These are phyloP conservation scores for Aureobasidium melanogenum DNA, from an alignment of 2,329 filamentous ascomycete genomes.

Conservation along the genomic window DNA sequence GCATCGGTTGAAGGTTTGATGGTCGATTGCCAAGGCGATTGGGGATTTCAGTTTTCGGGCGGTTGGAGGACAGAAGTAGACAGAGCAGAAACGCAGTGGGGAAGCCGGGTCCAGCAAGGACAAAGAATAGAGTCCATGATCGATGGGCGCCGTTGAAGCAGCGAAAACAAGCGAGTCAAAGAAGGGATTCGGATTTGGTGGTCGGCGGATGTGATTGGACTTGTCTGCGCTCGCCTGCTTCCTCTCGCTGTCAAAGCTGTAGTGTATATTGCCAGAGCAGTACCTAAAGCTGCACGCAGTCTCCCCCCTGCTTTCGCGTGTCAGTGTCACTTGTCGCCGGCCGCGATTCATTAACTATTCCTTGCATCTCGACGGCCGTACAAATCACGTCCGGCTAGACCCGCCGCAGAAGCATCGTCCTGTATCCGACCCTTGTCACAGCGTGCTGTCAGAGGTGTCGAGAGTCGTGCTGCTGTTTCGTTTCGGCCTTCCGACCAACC, in stretches of 20 bases:
- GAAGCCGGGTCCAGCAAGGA: not conserved
- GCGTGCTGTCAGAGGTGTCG: conserved; percentile 1
- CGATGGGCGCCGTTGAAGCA: not conserved
- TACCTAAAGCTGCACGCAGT: conserved; percentile 1
- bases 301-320: conserved; percentile 5
- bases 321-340: conserved; percentile 8
- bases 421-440: not conserved
- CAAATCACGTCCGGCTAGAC: conserved; percentile 4
- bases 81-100: not conserved
- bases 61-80: not conserved
- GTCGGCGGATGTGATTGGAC: not conserved
- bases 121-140: not conserved
- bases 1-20: conserved; percentile 7
- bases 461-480: not conserved
- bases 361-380: conserved; percentile 6
- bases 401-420: not conserved
- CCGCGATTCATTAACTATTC: conserved; percentile 5
- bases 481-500: conserved; percentile 1
- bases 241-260: not conserved
- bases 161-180: conserved; percentile 7
- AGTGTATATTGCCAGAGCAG: not conserved
- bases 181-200: no score
- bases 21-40: conserved; percentile 4
- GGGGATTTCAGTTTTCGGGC: not conserved
- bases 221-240: not conserved